A percentile compares a stretch with the other conserved stretches of the same genome.
phyloP scores from a whole-genome alignment of 306 rosid genomes.

The Canavalia ensiformis region DNA sequence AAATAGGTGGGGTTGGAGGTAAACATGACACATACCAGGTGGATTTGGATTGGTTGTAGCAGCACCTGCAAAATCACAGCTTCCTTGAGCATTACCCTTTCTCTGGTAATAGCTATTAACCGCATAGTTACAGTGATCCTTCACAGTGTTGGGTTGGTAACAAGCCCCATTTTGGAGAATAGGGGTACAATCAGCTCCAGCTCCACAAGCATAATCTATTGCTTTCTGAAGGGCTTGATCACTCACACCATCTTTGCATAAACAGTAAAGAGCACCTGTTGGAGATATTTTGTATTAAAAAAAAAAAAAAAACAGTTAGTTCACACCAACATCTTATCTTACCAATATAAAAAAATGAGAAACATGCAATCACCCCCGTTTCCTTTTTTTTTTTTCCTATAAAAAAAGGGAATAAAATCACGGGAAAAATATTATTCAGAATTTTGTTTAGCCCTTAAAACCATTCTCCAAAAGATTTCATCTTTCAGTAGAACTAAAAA shows the following conservation, averaged over 20 bases:
- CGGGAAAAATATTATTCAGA: neutral
- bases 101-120: conserved; percentile 90
- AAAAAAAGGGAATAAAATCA: neutral
- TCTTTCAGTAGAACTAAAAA: conserved; percentile 9
- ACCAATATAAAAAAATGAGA: neutral
- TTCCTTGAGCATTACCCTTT: conserved; percentile 65
- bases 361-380: neutral
- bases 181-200: conserved; percentile 82
- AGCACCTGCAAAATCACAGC: conserved; percentile 87
- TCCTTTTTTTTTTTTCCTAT: neutral
- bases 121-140: conserved; percentile 88
- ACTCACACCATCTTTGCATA: conserved; percentile 77
- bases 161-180: conserved; percentile 79
- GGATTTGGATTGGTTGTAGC: conserved; percentile 62
- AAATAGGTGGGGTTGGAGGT: neutral
- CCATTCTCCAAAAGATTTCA: neutral
- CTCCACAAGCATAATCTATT: conserved; percentile 92
- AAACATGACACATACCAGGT: conserved; percentile 59
- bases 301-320: neutral
- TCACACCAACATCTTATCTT: conserved; percentile 38
- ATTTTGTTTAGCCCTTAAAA: conserved; percentile 13
- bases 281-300: no score
- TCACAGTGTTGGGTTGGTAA: conserved; percentile 84
- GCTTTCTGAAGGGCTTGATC: conserved; percentile 74
- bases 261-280: conserved; percentile 82